A percentile compares a stretch with the other conserved stretches of the same genome.
These are phyloP conservation scores for Tremella fuciformis DNA, from an alignment of 768 basidiomycete species.

Conservation along the genomic window DNA sequence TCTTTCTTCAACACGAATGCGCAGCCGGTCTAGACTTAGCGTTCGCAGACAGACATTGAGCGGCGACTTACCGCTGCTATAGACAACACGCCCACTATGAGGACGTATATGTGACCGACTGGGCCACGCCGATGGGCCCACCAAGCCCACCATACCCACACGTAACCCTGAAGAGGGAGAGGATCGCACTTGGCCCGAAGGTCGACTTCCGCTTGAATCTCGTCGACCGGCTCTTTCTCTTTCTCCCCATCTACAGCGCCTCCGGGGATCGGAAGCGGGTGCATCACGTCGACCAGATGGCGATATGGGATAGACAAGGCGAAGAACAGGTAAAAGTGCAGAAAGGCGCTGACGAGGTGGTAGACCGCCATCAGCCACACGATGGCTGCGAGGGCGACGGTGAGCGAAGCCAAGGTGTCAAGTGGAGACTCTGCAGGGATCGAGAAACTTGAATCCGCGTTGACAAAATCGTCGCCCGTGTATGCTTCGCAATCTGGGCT, in stretches of 20 bases:
- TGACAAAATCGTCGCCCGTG: slow-evolving; percentile 19
- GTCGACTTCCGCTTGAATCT: slow-evolving; percentile 34
- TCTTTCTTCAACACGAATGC: slow-evolving; percentile 23
- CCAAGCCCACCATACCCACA: slow-evolving; percentile 44
- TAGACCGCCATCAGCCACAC: slow-evolving; percentile 33
- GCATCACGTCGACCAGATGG: slow-evolving; percentile 26
- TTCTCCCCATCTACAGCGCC: slow-evolving; percentile 62
- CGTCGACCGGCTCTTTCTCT: slow-evolving; percentile 7
- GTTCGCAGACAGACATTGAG: background rate
- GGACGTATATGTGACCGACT: slow-evolving; percentile 20
- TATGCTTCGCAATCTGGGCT: slow-evolving; percentile 20
- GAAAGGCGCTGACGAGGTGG: slow-evolving; percentile 24
- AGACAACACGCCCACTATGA: slow-evolving; percentile 15
- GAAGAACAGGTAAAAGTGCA: slow-evolving; percentile 44
- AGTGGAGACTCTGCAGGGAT: slow-evolving; percentile 11
- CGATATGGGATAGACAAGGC: slow-evolving; percentile 35
- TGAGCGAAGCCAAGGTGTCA: slow-evolving; percentile 13
- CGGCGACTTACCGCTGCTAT: slow-evolving; percentile 29
- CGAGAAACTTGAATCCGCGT: slow-evolving; percentile 4
- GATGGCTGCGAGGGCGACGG: slow-evolving; percentile 24
- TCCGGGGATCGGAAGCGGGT: slow-evolving; percentile 67
- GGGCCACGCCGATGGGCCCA: slow-evolving; percentile 39
- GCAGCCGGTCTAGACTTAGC: slow-evolving; percentile 18
- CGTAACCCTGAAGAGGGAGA: slow-evolving; percentile 38
- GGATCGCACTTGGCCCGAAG: slow-evolving; percentile 48